phyloP scores from a whole-genome alignment of 345 rosid genomes.

The Chamaenerion angustifolium region DNA sequence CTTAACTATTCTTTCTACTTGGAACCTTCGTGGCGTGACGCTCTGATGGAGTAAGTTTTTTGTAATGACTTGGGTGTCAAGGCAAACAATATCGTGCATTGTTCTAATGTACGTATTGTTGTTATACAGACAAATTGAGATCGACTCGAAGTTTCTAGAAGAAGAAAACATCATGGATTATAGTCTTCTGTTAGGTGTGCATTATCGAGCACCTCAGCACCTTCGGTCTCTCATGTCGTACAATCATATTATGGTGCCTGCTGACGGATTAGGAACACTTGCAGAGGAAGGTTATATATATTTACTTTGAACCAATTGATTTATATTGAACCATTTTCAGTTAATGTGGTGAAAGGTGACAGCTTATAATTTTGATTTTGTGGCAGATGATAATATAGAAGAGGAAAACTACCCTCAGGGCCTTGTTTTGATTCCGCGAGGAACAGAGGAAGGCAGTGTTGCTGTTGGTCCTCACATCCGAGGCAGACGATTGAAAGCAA shows the following conservation, averaged over 20 bases:
- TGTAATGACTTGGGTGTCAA: too few relatives aligned
- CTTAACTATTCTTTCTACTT: conserved; percentile 62
- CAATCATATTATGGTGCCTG: conserved; percentile 17
- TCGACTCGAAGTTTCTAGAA: conserved; percentile 73
- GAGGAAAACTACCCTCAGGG: conserved; percentile 88
- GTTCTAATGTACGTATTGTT: too few relatives aligned
- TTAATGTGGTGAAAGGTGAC: too few relatives aligned
- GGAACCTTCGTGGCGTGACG: conserved; percentile 90
- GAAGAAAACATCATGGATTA: conserved; percentile 88
- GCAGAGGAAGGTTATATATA: conserved; percentile 67
- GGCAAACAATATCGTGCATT: too few relatives aligned
- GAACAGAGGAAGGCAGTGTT: conserved; percentile 40
- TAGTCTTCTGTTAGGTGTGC: conserved; percentile 94
- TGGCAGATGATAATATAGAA: conserved; percentile 39
- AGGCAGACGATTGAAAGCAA: conserved; percentile 68
- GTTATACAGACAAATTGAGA: conserved; percentile 62
- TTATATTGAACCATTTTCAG: too few relatives aligned
- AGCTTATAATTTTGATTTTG: conserved; percentile 5
- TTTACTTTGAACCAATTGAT: too few relatives aligned
- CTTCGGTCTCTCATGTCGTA: conserved; percentile 34
- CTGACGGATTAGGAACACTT: conserved; percentile 67
- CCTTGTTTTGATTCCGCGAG: conserved; percentile 81
- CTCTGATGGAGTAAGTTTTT: conserved; percentile 52
- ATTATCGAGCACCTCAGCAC: conserved; percentile 94
- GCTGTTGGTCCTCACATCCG: conserved; percentile 82